These are phyloP conservation scores for Melampsora americana DNA, from an alignment of 1,284 basidiomycete species.

Conservation along the genomic window DNA sequence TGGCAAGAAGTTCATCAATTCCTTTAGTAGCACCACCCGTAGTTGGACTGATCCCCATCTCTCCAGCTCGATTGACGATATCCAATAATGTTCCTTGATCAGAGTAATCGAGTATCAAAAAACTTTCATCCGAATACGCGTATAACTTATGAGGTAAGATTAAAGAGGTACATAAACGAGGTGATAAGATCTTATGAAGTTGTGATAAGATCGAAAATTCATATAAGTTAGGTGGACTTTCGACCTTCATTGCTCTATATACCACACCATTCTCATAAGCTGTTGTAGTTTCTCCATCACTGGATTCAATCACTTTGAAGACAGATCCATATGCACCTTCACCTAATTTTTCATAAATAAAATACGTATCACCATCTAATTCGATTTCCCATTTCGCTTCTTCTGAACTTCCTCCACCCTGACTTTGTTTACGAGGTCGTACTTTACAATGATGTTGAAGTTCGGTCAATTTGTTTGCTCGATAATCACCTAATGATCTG, in stretches of 20 bases:
- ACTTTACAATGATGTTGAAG: constrained; percentile 60
- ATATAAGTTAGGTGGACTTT: constrained; percentile 84
- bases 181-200: constrained; percentile 66
- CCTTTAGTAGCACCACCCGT: constrained; percentile 53
- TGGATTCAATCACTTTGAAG: constrained; percentile 60
- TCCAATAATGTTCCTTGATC: constrained; percentile 89
- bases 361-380: constrained; percentile 45
- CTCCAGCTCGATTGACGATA: constrained; percentile 77
- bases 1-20: constrained; percentile 85
- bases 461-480: constrained; percentile 64
- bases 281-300: constrained; percentile 60
- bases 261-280: constrained; percentile 57
- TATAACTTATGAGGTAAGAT: constrained; percentile 70
- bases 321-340: constrained; percentile 96
- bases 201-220: constrained; percentile 83
- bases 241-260: constrained; percentile 84
- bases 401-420: constrained; percentile 27
- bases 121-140: constrained; percentile 81
- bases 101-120: constrained; percentile 81
- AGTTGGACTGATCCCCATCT: constrained; percentile 62
- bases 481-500: constrained; percentile 61
- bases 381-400: constrained; percentile 32
- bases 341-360: constrained; percentile 77
- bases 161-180: constrained; percentile 64
- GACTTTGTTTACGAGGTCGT: constrained; percentile 52